Evolutionary conservation across 306 rosid genomes (phyloP), one percentile per base, ranked within the genome.

Genomic region (Acacia crassicarpa): DNA sequence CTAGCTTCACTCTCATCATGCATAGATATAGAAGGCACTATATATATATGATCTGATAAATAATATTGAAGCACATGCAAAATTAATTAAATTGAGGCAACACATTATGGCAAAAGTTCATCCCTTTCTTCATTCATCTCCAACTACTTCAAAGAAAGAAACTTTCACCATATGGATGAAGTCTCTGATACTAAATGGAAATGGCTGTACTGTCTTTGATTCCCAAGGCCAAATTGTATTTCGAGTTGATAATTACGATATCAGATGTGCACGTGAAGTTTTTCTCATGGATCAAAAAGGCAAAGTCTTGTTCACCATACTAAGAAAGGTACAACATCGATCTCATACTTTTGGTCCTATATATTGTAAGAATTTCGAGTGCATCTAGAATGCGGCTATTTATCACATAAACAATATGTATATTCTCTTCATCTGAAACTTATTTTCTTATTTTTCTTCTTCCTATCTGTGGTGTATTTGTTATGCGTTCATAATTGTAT

Each of bases 151-250:
- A 22, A 84, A 88, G 65, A 91, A 88, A 86, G 95, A 89, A 58
- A 91, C 85, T 53, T 91, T 91, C 87, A 93, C 97, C 32, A 79
- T 89, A 30, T 93, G 97, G 97, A 91, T 91, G 97, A 93, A 91
- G 61, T 91, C 97, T 65, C 89, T 91, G 7, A 87, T 93, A 6
- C 74, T 87, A 4, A 86, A 84, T 38, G 88, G 95, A 67, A 87
- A 88, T 16, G 97, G 97, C 1, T 93, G 97, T 35, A 88, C 97
- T 1, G 91, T 89, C 25, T 93, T 89, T 70, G 91, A 91, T 81
- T 87, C 94, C 0, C 82, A 85, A 11, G 97, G 97, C 27, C 81
- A 87, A 80, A 87, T 93, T 56, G 74, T 88, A 49, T 93, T 84
- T 78, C 84, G 97, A 0, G 95, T 89, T 43, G 97, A 93, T 79